Base-by-base conservation (phyloP, 306 rosid species). In the Geum urbanum region DNA sequence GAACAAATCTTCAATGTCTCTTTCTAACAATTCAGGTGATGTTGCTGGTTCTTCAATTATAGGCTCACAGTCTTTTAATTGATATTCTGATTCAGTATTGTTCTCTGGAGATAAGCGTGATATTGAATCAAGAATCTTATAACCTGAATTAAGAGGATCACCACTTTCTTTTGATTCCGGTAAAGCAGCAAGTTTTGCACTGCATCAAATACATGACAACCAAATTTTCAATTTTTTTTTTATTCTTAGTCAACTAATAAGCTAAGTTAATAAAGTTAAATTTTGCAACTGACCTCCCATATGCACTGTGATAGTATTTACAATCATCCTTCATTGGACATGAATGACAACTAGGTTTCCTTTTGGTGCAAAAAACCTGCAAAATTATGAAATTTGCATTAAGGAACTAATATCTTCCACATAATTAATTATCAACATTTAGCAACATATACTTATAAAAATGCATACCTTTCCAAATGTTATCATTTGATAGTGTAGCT, bases 401-500 rank as follows among this genome's bases (percentile, higher is more conserved):
- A 19, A 53, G 5, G 5, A 35, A 9, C 3, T 53, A 1, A 53
- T 19, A 5, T 53, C 32, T 9, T 53, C 5, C 20, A 53, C 20
- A 8, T 3, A 6, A n/a, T 51, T 51, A 9, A 7, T 60, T 4
- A n/a, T 48, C 76, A 39, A 44, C 45, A 62, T 41, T 35, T n/a
- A 63, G 46, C 61, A 41, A 18, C 8, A 51, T 13, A 15, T 12
- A 12, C 0, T 8, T 16, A 19, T n/a, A 27, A 27, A 70, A 20
- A 63, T 41, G 7, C 4, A 11, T 78, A 90, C 96, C 95, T 92
- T 89, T 77, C 96, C 96, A 76, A 84, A 89, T 2, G 96, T 89
- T 71, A 92, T 92, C 80, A 92, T 4, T 22, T 86, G 96, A 77
- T 87, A 89, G 79, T 87, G 98, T 9, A 92, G 82, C 61, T 87